phyloP scores from a whole-genome alignment of 495 filamentous ascomycete species.

The Talaromyces ruber region DNA sequence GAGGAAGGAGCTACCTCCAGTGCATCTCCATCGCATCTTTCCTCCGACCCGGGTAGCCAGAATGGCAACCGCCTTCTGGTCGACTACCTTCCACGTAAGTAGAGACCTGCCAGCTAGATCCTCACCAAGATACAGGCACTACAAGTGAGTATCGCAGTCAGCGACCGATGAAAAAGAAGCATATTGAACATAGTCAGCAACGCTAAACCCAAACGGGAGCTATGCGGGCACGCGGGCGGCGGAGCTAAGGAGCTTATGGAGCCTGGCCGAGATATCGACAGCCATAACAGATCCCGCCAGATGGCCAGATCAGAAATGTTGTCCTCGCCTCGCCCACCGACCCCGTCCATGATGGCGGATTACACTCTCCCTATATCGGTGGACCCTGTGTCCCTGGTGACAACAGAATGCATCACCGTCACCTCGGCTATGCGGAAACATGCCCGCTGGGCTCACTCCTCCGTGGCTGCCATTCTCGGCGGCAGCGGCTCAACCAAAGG shows the following conservation, averaged over 20 bases:
- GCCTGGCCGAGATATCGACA: not conserved
- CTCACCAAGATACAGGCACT: no score
- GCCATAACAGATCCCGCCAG: conserved; percentile 4
- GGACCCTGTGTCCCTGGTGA: conserved; percentile 89
- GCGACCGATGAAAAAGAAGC: not conserved
- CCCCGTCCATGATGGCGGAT: conserved; percentile 17
- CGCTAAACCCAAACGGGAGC: not conserved
- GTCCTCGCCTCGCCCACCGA: conserved; percentile 2
- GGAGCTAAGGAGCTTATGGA: not conserved
- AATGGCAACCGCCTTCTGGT: not conserved
- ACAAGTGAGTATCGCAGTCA: no score
- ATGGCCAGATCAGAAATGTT: conserved; percentile 2
- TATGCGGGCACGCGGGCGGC: not conserved
- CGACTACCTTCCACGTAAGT: not conserved
- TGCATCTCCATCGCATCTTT: no score
- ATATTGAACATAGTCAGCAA: not conserved
- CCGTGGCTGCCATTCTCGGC: conserved; percentile 90
- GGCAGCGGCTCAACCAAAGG: conserved; percentile 52
- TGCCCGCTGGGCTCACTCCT: conserved; percentile 92
- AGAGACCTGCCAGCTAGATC: no score
- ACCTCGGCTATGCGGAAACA: conserved; percentile 98
- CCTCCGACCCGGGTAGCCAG: no score
- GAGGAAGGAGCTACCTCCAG: not conserved
- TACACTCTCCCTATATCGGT: conserved; percentile 63
- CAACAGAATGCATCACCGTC: conserved; percentile 97